Conservation (phyloP, 2,329 filamentous ascomycete species). For the Blumeria graminis region DNA sequence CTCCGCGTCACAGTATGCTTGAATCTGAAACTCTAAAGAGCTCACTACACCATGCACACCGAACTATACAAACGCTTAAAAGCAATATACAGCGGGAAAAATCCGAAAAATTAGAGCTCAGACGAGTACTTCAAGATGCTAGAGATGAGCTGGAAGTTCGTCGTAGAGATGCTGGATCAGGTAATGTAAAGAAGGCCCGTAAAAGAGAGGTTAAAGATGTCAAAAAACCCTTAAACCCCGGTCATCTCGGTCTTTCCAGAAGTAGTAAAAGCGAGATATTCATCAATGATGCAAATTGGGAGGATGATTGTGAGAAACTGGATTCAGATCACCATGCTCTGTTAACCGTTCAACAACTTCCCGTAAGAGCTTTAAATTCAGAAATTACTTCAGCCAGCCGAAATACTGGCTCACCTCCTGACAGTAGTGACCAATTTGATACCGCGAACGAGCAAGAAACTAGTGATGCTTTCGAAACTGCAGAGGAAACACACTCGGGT, state of each 20-base stretch:
- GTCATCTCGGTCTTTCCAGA: conserved; percentile 50
- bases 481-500: conserved; percentile 62
- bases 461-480: conserved; percentile 42
- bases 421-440: conserved; percentile 47
- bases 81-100: conserved; percentile 93
- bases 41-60: conserved; percentile 78
- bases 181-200: conserved; percentile 33
- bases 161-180: conserved; percentile 22
- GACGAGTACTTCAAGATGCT: conserved; percentile 83
- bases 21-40: conserved; percentile 91
- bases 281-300: conserved; percentile 67
- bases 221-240: conserved; percentile 56
- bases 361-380: conserved; percentile 11
- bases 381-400: conserved; percentile 4
- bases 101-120: conserved; percentile 91
- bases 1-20: conserved; percentile 72
- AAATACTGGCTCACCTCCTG: conserved; percentile 14
- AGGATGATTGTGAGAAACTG: conserved; percentile 40
- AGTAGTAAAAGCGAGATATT: conserved; percentile 56
- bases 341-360: conserved; percentile 13
- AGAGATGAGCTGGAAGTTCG: conserved; percentile 68
- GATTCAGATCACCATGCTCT: conserved; percentile 28
- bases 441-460: conserved; percentile 67
- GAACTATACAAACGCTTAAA: conserved; percentile 88
- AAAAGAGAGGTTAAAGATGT: conserved; percentile 41